Base-by-base conservation (phyloP, 495 filamentous ascomycete genomes). In the Letharia columbiana region DNA sequence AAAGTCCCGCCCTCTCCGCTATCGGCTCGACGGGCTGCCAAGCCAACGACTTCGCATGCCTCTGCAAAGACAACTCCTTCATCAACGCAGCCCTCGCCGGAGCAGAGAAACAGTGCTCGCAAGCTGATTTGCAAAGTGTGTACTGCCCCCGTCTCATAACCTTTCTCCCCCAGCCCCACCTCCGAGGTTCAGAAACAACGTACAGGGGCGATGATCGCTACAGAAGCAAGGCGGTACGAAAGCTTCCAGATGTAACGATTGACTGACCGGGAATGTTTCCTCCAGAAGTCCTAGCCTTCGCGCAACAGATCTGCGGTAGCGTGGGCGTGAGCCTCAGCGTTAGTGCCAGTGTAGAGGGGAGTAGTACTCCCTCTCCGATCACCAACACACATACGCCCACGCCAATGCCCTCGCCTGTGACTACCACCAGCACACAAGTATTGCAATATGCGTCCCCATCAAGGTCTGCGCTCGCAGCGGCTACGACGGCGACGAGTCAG, bases 1-100 rank as follows among this genome's bases (percentile, higher is more conserved):
- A 60, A 60, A 44, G 37, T 60, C 58, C 58, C 18, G 58, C 58
- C 37, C 58, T 60, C 7, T 60, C 58, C 58, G 41, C 37, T 5
- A 60, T 60, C 33, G 58, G 58, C 37, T 60, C 58, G 20, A 60
- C 58, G 11, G 58, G 58, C 58, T 60, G 58, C 41, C 58, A 60
- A 41, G 35, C 39, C 57, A 60, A 10, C 35, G 57, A 60, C 57
- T 37, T 60, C 57, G 31, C 28, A 11, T 60, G 58, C 58, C 37
- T 60, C 58, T 60, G 58, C 58, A 60, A 60, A 60, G 41, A 44
- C 58, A 40, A 60, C 20, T n/a, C 37, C 41, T 60, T 60, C 58
- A 60, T 60, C 58, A 60, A 60, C 58, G 37, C 58, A 23, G 37
- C 41, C 33, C 37, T 44, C 3, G 37, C 58, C 37, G 41, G 37